Percentiles rank a stretch among this genome's conserved stretches.
Conservation (phyloP, 176 grass and related monocot genomes). For the Aegilops longissima region DNA sequence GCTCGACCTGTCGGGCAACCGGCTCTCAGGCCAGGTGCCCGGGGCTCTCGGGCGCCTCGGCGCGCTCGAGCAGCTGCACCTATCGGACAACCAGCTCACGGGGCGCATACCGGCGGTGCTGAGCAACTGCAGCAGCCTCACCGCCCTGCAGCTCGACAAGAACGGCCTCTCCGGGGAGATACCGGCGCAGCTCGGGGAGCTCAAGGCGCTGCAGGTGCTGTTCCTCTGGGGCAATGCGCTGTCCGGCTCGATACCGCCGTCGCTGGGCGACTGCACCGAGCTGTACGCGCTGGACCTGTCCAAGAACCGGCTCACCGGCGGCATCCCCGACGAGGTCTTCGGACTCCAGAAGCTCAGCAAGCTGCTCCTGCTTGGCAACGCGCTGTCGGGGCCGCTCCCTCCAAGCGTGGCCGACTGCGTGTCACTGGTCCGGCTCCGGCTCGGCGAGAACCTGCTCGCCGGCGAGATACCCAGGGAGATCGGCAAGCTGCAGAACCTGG, state of each 20-base stretch:
- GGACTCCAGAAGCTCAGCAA: conserved; percentile 87
- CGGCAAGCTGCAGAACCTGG: conserved; percentile 85
- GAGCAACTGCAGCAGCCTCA: conserved; percentile 82
- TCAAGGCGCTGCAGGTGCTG: conserved; percentile 67
- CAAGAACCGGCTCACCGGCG: conserved; percentile 61
- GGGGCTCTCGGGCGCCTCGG: conserved; percentile 53
- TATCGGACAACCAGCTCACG: conserved; percentile 77
- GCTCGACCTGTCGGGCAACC: conserved; percentile 77
- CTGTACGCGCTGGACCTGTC: conserved; percentile 85
- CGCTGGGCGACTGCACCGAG: conserved; percentile 70
- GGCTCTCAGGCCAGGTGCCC: conserved; percentile 65
- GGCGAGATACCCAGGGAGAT: conserved; percentile 78
- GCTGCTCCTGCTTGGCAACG: conserved; percentile 77
- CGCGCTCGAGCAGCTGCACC: conserved; percentile 74
- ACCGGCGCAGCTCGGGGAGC: conserved; percentile 54
- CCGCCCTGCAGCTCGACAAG: conserved; percentile 74
- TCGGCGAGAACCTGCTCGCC: conserved; percentile 76
- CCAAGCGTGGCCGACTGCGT: conserved; percentile 65
- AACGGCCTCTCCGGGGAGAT: conserved; percentile 61
- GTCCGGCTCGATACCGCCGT: conserved; percentile 53
- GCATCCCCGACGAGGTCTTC: conserved; percentile 81
- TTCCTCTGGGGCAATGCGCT: conserved; percentile 87
- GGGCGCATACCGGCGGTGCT: conserved; percentile 58
- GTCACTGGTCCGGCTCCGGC: conserved; percentile 76
- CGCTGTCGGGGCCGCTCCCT: conserved; percentile 60